phyloP scores from a whole-genome alignment of 768 basidiomycete genomes.

The Suillus alpinus region DNA sequence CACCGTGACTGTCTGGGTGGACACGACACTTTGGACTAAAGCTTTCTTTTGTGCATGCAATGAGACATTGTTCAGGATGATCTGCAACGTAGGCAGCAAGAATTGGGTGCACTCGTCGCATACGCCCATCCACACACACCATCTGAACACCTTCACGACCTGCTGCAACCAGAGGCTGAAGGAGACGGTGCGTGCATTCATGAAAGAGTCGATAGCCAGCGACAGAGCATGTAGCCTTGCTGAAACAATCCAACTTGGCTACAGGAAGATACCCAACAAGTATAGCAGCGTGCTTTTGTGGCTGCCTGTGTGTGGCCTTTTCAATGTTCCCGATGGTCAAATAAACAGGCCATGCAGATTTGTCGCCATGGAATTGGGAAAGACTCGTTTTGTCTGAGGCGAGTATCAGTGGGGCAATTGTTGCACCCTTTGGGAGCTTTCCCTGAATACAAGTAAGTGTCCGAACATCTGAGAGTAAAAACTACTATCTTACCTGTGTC shows the following conservation, averaged over 20 bases:
- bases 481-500: too few species aligned
- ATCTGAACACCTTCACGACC: conserved; percentile 31
- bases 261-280: conserved; percentile 7
- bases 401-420: too few species aligned
- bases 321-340: too few species aligned
- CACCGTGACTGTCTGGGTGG: neutral
- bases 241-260: conserved; percentile 8
- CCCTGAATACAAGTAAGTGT: too few species aligned
- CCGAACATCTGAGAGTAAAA: too few species aligned
- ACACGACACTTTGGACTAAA: conserved; percentile 22
- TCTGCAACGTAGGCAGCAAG: conserved; percentile 38
- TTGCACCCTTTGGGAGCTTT: too few species aligned
- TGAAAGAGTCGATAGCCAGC: conserved; percentile 32
- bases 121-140: conserved; percentile 34
- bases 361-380: too few species aligned
- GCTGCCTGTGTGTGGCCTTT: too few species aligned
- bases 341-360: too few species aligned
- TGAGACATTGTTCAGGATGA: conserved; percentile 44
- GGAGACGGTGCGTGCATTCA: conserved; percentile 29
- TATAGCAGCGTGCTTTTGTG: too few species aligned
- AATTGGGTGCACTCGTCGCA: conserved; percentile 34
- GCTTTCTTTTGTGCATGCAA: conserved; percentile 23
- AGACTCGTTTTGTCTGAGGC: too few species aligned
- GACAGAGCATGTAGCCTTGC: conserved; percentile 6
- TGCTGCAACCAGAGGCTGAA: conserved; percentile 30